These are phyloP conservation scores for Candolleomyces eurysporus DNA, from an alignment of 768 basidiomycete genomes.

Conservation along the genomic window DNA sequence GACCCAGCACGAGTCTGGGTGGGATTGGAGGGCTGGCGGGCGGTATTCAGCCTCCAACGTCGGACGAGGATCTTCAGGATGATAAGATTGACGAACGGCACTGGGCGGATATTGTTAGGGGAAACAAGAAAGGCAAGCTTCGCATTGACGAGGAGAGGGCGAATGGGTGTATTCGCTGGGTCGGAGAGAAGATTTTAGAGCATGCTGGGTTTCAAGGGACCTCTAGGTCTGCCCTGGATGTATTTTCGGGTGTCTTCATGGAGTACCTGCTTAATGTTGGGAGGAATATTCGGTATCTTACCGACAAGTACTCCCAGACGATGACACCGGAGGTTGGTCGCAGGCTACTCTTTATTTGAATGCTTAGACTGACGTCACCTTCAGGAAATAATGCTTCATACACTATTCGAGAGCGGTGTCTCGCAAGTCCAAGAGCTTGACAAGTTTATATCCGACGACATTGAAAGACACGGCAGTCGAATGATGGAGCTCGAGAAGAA, in stretches of 20 bases:
- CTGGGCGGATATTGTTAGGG: constrained; percentile 38
- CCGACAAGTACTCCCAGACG: constrained; percentile 73
- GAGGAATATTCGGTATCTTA: constrained; percentile 75
- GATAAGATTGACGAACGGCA: constrained; percentile 60
- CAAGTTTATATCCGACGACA: constrained; percentile 84
- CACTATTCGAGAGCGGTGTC: constrained; percentile 85
- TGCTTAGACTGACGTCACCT: neutral
- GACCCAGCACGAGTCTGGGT: constrained; percentile 15
- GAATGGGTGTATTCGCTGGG: constrained; percentile 67
- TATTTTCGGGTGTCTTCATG: constrained; percentile 70
- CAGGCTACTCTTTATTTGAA: neutral
- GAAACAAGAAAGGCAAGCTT: constrained; percentile 27
- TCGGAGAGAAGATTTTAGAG: constrained; percentile 75
- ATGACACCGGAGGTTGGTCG: constrained; percentile 82
- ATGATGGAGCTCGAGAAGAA: constrained; percentile 84
- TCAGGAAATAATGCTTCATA: constrained; percentile 93
- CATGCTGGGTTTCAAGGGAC: constrained; percentile 94
- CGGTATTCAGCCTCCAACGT: constrained; percentile 20
- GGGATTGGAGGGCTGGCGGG: constrained; percentile 21
- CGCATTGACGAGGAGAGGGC: constrained; percentile 63
- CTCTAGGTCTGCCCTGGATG: constrained; percentile 73
- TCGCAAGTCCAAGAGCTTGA: constrained; percentile 78
- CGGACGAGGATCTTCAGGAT: constrained; percentile 36
- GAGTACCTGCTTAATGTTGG: constrained; percentile 88
- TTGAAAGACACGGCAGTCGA: constrained; percentile 76